Evolutionary conservation across 768 basidiomycete genomes (phyloP), one percentile per base, ranked within the genome.

Genomic region (Kondoa subrosea): DNA sequence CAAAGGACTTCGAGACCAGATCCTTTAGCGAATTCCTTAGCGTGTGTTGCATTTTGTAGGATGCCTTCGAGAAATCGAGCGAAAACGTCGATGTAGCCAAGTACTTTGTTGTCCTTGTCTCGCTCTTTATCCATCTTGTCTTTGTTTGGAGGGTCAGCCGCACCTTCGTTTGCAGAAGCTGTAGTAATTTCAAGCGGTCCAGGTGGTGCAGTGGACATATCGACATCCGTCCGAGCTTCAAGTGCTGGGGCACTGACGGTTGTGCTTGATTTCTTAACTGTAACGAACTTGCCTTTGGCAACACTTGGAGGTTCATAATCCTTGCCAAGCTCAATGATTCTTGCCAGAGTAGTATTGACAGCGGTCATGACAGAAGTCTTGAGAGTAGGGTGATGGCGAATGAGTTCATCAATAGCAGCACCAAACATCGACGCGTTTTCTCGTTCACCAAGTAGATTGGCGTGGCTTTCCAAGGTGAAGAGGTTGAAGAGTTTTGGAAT

Each of bases 61-160:
- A 97, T 81, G 3, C 95, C 92, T 76, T 92, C 90, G 66, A 92
- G 81, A 77, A 95, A 92, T 89, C 87, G 57, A 67, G 87, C 85
- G 66, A 70, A 67, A 29, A 81, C 77, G 69, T 81, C 83, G 67
- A 75, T 72, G 34, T 71, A 71, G 56, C 66, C 66, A 50, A 72
- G 64, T 1, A 73, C 70, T 15, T 69, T 57, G 65, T 75, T 74
- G 25, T 72, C 70, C 65, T 68, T 69, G 32, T 65, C 56, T 25
- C 31, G 17, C 58, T 71, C 70, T 40, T 67, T 63, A 31, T 50
- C 40, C 40, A 68, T 60, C 70, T 65, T 66, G 70, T 65, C 64
- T 34, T 56, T 56, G 33, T n/a, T 65, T 58, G 60, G 58, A 12
- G 68, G 16, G 31, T 66, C 62, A 2, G 26, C 65, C 25, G 68